These are phyloP conservation scores for Centaurea solstitialis DNA, from an alignment of 129 eudicot genomes.

Conservation along the genomic window DNA sequence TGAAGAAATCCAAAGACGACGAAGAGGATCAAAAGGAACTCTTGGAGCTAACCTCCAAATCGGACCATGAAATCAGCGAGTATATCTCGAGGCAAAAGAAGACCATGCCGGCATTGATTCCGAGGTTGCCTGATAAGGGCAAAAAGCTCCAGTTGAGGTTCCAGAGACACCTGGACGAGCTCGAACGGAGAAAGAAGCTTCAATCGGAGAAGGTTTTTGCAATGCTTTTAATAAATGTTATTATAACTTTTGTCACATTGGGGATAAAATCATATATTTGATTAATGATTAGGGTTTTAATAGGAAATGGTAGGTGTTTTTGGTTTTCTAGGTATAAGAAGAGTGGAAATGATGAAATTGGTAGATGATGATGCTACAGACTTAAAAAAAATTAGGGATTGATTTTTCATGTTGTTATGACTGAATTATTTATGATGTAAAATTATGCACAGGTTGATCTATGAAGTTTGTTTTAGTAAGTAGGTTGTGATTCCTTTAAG, in stretches of 20 bases:
- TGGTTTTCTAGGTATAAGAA: not conserved
- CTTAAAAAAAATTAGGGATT: not conserved
- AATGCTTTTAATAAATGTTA: not conserved
- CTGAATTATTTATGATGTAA: not conserved
- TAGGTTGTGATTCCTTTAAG: not conserved
- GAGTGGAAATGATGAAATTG: not conserved
- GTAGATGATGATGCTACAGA: not conserved
- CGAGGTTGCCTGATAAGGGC: constrained; percentile 40
- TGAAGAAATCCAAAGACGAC: constrained; percentile 14
- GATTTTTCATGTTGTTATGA: not conserved
- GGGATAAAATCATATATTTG: no score
- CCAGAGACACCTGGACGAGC: constrained; percentile 28
- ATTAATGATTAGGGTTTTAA: no score
- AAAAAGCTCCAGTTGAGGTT: constrained; percentile 19
- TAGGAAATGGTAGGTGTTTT: no score
- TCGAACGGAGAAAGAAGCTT: constrained; percentile 18
- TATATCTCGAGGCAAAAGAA: not conserved
- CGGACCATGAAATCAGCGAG: constrained; percentile 9
- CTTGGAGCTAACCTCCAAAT: not conserved
- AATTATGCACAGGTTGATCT: not conserved
- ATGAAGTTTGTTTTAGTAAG: not conserved
- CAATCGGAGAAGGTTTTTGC: constrained; percentile 26
- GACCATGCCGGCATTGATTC: not conserved
- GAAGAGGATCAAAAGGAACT: not conserved
- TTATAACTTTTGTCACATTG: no score